Conservation (phyloP, 352 stramenopile species). For the Pythium angustatum region DNA sequence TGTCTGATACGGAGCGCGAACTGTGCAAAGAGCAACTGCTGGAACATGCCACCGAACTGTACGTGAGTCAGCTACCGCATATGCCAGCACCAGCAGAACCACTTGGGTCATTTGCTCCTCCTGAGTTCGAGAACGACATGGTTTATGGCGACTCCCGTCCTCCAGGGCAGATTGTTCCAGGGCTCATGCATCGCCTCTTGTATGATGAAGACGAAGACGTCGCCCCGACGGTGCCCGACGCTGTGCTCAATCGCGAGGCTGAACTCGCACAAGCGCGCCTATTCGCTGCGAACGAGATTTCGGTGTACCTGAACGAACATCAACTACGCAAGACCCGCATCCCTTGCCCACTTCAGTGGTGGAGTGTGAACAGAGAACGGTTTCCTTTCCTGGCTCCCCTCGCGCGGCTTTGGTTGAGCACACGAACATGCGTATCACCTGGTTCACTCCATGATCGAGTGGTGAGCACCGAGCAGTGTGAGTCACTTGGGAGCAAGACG, state of each 20-base stretch:
- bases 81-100: slow-evolving; percentile 18
- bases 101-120: slow-evolving; percentile 17
- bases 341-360: slow-evolving; percentile 49
- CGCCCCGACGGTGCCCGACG: slow-evolving; percentile 20
- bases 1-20: slow-evolving; percentile 43
- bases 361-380: slow-evolving; percentile 40
- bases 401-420: slow-evolving; percentile 43
- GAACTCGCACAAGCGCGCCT: slow-evolving; percentile 43
- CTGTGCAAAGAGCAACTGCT: slow-evolving; percentile 24
- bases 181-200: slow-evolving; percentile 50
- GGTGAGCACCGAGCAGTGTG: slow-evolving; percentile 7
- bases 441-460: not conserved
- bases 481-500: slow-evolving; percentile 18
- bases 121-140: slow-evolving; percentile 38
- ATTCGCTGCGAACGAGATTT: slow-evolving; percentile 41
- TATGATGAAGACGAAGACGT: slow-evolving; percentile 58
- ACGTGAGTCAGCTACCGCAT: slow-evolving; percentile 31
- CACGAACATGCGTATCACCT: slow-evolving; percentile 14
- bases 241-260: slow-evolving; percentile 32
- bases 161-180: slow-evolving; percentile 20
- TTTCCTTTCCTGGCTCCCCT: slow-evolving; percentile 44
- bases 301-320: slow-evolving; percentile 44
- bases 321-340: slow-evolving; percentile 45
- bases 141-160: slow-evolving; percentile 31
- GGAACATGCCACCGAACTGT: slow-evolving; percentile 27